These are phyloP conservation scores for Botrytis squamosa DNA, from an alignment of 2,329 filamentous ascomycete genomes.

Conservation along the genomic window DNA sequence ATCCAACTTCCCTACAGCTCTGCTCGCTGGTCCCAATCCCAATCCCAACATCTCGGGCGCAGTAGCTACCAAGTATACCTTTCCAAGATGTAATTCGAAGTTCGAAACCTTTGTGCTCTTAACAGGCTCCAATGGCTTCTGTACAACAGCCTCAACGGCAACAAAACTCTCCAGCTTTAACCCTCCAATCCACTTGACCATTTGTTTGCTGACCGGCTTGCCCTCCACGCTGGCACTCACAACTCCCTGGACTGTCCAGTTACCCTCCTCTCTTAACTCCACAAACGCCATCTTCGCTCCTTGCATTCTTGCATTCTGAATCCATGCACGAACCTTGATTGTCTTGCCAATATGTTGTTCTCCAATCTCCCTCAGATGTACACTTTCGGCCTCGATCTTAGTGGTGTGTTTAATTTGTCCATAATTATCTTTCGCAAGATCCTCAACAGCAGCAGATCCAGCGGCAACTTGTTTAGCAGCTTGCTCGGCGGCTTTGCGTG, in stretches of 20 bases:
- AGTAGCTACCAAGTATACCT: constrained; percentile 74
- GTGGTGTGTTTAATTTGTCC: constrained; percentile 64
- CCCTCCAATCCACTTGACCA: constrained; percentile 86
- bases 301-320: constrained; percentile 86
- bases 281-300: constrained; percentile 89
- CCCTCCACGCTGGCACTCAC: constrained; percentile 65
- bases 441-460: constrained; percentile 60
- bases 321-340: constrained; percentile 73
- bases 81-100: constrained; percentile 84
- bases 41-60: constrained; percentile 58
- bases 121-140: constrained; percentile 81
- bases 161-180: constrained; percentile 81
- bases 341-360: constrained; percentile 67
- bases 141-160: constrained; percentile 74
- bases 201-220: constrained; percentile 69
- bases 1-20: constrained; percentile 56
- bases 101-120: constrained; percentile 80
- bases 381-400: constrained; percentile 52
- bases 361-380: constrained; percentile 61
- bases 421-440: constrained; percentile 75
- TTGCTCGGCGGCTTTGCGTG: constrained; percentile 68
- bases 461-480: constrained; percentile 68
- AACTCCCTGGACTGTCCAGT: constrained; percentile 81
- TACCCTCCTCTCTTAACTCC: constrained; percentile 73
- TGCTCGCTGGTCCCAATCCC: constrained; percentile 55